Evolutionary conservation across 441 rosid species (phyloP), one percentile per base, ranked within the genome.

Genomic region (Lagerstroemia fauriei): DNA sequence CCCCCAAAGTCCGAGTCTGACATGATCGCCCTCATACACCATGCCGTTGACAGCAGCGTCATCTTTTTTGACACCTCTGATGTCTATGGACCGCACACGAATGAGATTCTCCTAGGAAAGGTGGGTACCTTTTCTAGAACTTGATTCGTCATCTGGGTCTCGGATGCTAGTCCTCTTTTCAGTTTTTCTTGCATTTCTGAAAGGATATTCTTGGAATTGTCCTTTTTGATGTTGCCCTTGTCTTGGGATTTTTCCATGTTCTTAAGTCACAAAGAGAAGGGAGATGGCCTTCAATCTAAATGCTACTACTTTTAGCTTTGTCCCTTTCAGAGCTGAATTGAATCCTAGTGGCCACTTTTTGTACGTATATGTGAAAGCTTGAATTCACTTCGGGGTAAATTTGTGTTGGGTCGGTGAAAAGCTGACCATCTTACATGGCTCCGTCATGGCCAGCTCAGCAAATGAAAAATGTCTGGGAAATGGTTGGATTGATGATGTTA

Each of bases 31-130:
- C 80, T 82, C 76, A 53, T 76, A 68, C 77, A 44, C 51, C 84
- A 82, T 46, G 84, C 84, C 71, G 63, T 69, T 22, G 22, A 41
- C 25, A 31, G 69, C 32, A 80, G 84, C 44, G 61, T 82, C 80
- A 76, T 80, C 76, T 76, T 82, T 76, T 80, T 82, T 56, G 84
- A 82, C 47, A 82, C 84, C 76, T 76, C 84, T 47, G 80, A 82
- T 50, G 0, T 76, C 70, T 82, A 82, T 44, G 80, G 84, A 47
- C 80, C 80, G 6, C 47, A 66, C 73, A 76, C 76, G 31, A 82
- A 82, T 53, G 84, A 81, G 56, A 65, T 81, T 38, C 83, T 81
- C 51, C 75, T 81, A 41, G 79, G 83, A 48, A 81, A 81, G 74
- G 79, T 80, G 31, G 11, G 61, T 24, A 63, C 31, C 77, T 1